Evolutionary conservation across 2,329 filamentous ascomycete species (phyloP), one percentile per base, ranked within the genome.

Genomic region (Sordariomycetes sp.): DNA sequence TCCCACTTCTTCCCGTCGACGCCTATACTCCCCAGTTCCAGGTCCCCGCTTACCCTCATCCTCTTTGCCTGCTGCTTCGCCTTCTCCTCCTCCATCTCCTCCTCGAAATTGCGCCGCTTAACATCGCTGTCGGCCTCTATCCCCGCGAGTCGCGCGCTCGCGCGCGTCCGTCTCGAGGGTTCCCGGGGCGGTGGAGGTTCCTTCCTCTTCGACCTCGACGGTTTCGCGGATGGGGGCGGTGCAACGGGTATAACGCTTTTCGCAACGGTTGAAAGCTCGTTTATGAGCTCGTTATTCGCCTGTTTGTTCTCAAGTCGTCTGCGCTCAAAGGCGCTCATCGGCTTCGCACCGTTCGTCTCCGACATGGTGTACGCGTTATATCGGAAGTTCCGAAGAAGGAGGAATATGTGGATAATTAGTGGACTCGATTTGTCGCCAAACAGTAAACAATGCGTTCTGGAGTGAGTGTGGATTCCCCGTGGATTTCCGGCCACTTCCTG

Each of bases 291-390:
- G 69, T 92, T 86, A 64, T 95, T 94, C 57, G 88, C 85, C 0
- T 86, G 89, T 48, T 95, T 95, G 62, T 96, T 96, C 60, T 90
- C 89, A 17, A 89, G 80, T 0, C 91, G 80, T 63, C 89, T 84
- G 64, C 85, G 84, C 75, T 96, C 91, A 70, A 95, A 96, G 45
- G 90, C 89, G 70, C 88, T 95, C 64, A 95, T 74, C 39, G 34
- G 73, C 68, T 64, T 78, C 24, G 63, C 65, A 15, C 69, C 69
- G 48, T 75, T 71, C 24, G 69, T 72, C 17, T 71, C 70, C 1
- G 72, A 20, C 45, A 50, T 50, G 42, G 15, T 50, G n/a, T 50
- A 50, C 17, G 12, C 8, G n/a, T 24, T 12, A 32, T 4, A 4
- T 32, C 28, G 28, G 4, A 8, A 32, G 3, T 32, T 32, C 8